These are phyloP conservation scores for Geranomyces variabilis DNA, from an alignment of 192 early-diverging fungal genomes.

Conservation along the genomic window DNA sequence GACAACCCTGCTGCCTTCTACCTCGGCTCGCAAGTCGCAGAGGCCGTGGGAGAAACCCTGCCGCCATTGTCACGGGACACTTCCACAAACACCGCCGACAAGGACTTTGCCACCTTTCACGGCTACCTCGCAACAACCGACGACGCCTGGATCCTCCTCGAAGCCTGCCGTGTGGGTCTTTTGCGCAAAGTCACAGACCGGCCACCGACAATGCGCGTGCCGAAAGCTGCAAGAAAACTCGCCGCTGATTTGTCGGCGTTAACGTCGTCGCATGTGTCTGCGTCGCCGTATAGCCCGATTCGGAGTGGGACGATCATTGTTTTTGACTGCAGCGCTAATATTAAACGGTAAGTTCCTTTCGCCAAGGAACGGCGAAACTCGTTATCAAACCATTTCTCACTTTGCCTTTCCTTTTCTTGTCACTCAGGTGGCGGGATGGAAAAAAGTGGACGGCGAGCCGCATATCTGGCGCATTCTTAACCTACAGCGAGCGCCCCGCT, in stretches of 20 bases:
- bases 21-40: no score
- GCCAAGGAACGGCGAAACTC: no score
- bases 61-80: no score
- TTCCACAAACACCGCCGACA: no score
- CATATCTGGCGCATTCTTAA: conserved; percentile 23
- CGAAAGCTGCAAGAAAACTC: background rate
- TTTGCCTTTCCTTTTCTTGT: no score
- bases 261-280: background rate
- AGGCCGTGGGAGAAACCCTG: no score
- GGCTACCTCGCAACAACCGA: conserved; percentile 13
- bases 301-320: conserved; percentile 30
- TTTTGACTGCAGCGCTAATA: conserved; percentile 12
- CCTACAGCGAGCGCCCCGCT: conserved; percentile 12
- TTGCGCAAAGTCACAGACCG: conserved; percentile 9
- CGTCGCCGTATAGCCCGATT: background rate
- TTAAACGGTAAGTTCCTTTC: conserved; percentile 12
- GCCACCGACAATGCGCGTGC: background rate
- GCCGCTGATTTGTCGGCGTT: background rate
- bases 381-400: no score
- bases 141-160: conserved; percentile 22
- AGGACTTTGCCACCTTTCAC: conserved; percentile 18
- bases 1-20: no score
- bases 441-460: conserved; percentile 24
- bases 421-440: conserved; percentile 17
- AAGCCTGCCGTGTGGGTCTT: conserved; percentile 18